Evolutionary conservation across 2,329 filamentous ascomycete genomes (phyloP), one percentile per base, ranked within the genome.

Genomic region (Cytospora paraplurivora): DNA sequence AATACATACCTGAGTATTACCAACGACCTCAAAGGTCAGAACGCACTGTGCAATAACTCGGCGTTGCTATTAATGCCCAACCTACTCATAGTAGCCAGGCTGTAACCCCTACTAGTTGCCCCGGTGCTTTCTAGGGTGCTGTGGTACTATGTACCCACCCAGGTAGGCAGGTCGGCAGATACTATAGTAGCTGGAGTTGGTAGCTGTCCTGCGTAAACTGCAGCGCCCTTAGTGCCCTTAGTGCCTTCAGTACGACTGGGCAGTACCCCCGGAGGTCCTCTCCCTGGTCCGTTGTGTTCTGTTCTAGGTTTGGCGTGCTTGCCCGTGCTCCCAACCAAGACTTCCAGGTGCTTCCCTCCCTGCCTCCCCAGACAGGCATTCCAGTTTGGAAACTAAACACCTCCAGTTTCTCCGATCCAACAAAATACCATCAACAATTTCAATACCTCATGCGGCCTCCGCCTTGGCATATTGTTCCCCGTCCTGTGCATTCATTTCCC

Each of bases 351-450:
- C 58, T 38, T 59, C 44, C 27, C 50, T 51, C 51, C 51, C 51
- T 54, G 47, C 37, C 56, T 37, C n/a, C 51, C 51, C 38, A 52
- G 50, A 54, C 58, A 47, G 58, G 58, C 58, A 60, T 60, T 47
- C 44, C 44, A 47, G 44, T 17, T n/a, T 60, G 57, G 53, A 60
- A 60, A 38, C 50, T 50, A 53, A 37, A 60, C 51, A 19, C 53
- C 51, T 53, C 50, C 38, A 37, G 27, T 19, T 17, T 35, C 32
- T 3, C 38, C 62, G 44, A 41, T 62, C 51, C 52, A 61, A 54
- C 58, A 64, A 51, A 59, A 65, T 62, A 27, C 27, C 63, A 32
- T 50, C 62, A 64, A 34, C 49, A 44, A 32, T 47, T 19, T 37
- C 38, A 51, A 54, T 15, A 38, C 34, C 52, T 41, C 53, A 58